Evolutionary conservation across 139 green algal species (phyloP), one percentile per base, ranked within the genome.

Genomic region (Closterium sp.): DNA sequence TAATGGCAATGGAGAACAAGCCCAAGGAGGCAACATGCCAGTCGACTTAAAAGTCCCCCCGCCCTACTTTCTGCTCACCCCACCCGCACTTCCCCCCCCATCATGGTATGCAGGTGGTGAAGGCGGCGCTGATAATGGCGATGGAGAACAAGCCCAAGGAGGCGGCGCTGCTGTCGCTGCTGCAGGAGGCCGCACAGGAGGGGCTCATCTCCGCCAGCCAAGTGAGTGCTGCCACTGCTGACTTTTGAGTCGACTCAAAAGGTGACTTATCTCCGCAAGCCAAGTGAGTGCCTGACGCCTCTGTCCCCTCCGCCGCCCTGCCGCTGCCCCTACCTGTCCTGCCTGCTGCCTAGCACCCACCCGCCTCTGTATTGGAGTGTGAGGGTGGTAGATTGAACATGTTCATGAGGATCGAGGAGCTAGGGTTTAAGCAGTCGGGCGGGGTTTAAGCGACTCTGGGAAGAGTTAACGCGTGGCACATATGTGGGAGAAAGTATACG

Each of bases 71-170:
- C 84, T 10, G 5, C 19, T 4, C 84, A 32, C 84, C 28, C 84
- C 84, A 5, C 10, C 84, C 13, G 2, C 84, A 21, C 84, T 31
- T 24, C 84, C 28, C 28, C 28, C 84, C 27, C 84, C 27, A n/a
- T n/a, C 0, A 21, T 24, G 4, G 10, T 24, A 1, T 24, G 9
- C 89, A 92, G 89, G 89, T 93, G 27, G 91, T 94, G 88, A 94
- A 94, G 88, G 28, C 31, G 9, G 92, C 92, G 85, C 89, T 94
- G 73, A 93, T 84, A 27, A 38, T 92, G 92, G 92, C 92, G 22
- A 93, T 94, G 89, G 92, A 94, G 34, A 29, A 85, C 34, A 70
- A 73, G 28, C 30, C 90, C 9, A 50, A 38, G 86, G 17, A 91
- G 50, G 32, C 22, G 70, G 89, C 70, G 29, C 31, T 95, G 79